Evolutionary conservation across 2,329 filamentous ascomycete genomes (phyloP).

Genomic region (Bertia moriformis): DNA sequence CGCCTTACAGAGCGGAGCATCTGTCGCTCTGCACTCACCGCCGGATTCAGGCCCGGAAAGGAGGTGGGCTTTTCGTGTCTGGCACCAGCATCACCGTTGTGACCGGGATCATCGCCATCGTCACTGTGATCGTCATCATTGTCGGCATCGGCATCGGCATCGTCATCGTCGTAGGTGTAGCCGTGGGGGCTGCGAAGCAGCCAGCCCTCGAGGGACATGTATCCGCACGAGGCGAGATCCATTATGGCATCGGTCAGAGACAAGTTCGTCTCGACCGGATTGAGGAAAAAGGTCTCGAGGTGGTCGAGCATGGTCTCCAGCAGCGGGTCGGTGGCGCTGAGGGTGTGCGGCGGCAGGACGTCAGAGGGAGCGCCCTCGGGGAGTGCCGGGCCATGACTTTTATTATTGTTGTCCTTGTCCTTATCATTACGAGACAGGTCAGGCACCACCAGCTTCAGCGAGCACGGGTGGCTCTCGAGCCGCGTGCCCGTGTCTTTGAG

Average conservation of each 20-base stretch:
- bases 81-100: too few relatives aligned
- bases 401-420: slow-evolving; percentile 37
- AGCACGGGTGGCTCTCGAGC: slow-evolving; percentile 62
- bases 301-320: slow-evolving; percentile 55
- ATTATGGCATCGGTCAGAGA: slow-evolving; percentile 73
- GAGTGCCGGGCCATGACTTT: slow-evolving; percentile 28
- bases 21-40: slow-evolving; percentile 22
- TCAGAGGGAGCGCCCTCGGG: too few relatives aligned
- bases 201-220: slow-evolving; percentile 82
- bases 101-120: slow-evolving; percentile 24
- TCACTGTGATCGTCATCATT: slow-evolving; percentile 9
- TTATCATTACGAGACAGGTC: too few relatives aligned
- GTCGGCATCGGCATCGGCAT: slow-evolving; percentile 16
- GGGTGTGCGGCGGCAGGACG: slow-evolving; percentile 43
- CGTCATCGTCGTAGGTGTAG: slow-evolving; percentile 38
- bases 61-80: too few relatives aligned
- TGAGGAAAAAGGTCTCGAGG: slow-evolving; percentile 70
- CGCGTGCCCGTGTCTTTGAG: slow-evolving; percentile 56
- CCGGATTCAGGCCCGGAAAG: slow-evolving; percentile 20
- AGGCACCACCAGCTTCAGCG: slow-evolving; percentile 50
- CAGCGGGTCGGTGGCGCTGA: slow-evolving; percentile 46
- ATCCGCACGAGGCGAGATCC: slow-evolving; percentile 70
- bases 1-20: slow-evolving; percentile 30
- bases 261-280: slow-evolving; percentile 81
- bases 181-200: slow-evolving; percentile 58